These are phyloP conservation scores for Chaetomium fimeti DNA, from an alignment of 495 filamentous ascomycete genomes.

Conservation along the genomic window DNA sequence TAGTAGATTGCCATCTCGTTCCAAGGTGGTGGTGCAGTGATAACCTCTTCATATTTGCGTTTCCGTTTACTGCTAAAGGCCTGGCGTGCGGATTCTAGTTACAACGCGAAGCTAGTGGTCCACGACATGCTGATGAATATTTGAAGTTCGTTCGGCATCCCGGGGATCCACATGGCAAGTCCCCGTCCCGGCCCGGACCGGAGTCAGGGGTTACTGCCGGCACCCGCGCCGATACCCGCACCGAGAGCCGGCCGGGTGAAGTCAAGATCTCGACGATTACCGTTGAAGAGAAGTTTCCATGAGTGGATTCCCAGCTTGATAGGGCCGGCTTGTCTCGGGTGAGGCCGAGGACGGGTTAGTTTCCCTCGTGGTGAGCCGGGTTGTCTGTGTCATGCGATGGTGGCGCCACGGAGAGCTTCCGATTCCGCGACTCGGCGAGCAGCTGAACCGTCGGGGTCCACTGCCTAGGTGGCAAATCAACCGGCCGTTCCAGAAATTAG, in stretches of 20 bases:
- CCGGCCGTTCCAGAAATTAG: not conserved
- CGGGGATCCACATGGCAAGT: not conserved
- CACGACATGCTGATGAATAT: not conserved
- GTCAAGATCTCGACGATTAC: not conserved
- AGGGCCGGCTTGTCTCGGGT: too few relatives aligned
- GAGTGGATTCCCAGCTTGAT: too few relatives aligned
- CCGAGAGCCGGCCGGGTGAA: not conserved
- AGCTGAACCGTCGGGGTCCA: not conserved
- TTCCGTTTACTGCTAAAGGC: not conserved
- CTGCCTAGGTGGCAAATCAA: not conserved
- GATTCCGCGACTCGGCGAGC: constrained; percentile 11
- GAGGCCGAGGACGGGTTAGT: not conserved
- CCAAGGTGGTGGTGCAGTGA: constrained; percentile 4
- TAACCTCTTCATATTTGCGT: constrained; percentile 13
- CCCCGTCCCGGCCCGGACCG: not conserved
- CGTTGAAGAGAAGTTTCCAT: too few relatives aligned
- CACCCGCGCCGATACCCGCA: constrained; percentile 16
- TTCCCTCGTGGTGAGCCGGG: not conserved
- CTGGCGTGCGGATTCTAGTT: not conserved
- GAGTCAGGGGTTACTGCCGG: not conserved
- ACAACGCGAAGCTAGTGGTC: not conserved
- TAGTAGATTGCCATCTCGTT: constrained; percentile 7
- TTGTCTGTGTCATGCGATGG: constrained; percentile 11
- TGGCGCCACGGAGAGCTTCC: constrained; percentile 15
- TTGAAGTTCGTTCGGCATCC: not conserved